Evolutionary conservation across 2,329 filamentous ascomycete species (phyloP).

Genomic region (Aspergillus tanneri): DNA sequence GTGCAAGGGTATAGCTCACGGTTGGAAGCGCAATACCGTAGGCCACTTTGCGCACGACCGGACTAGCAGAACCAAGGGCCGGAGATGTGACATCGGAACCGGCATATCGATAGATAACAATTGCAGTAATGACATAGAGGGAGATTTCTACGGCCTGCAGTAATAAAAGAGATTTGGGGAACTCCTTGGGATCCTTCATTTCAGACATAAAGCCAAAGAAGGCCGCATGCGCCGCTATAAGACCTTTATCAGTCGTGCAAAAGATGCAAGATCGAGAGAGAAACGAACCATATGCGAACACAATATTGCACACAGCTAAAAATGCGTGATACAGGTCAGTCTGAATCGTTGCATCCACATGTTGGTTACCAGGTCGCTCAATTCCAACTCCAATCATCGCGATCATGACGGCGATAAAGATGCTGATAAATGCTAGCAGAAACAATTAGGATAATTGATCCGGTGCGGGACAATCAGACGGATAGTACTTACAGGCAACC

Average conservation of each 20-base stretch:
- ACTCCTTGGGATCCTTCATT: constrained; percentile 60
- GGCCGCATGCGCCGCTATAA: constrained; percentile 58
- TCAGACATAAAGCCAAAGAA: constrained; percentile 68
- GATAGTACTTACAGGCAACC: too few species aligned
- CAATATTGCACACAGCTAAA: constrained; percentile 64
- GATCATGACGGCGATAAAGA: constrained; percentile 61
- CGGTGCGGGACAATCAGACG: constrained; percentile 58
- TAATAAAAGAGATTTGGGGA: constrained; percentile 61
- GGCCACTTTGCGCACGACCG: constrained; percentile 59
- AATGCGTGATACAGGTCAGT: constrained; percentile 56
- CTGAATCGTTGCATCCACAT: constrained; percentile 36
- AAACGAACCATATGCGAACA: constrained; percentile 61
- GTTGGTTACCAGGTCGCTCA: constrained; percentile 40
- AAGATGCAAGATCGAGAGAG: too few species aligned
- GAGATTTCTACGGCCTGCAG: constrained; percentile 60
- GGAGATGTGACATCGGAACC: constrained; percentile 62
- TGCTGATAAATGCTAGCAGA: constrained; percentile 58
- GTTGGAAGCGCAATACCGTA: constrained; percentile 69
- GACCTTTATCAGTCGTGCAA: background rate
- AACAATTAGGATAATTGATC: background rate
- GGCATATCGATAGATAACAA: constrained; percentile 66
- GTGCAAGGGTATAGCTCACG: too few species aligned
- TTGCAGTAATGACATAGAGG: constrained; percentile 66
- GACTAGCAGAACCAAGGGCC: constrained; percentile 62
- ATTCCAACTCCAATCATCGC: constrained; percentile 66